These are phyloP conservation scores for Malania oleifera DNA, from an alignment of 164 flowering plant species.

Conservation along the genomic window DNA sequence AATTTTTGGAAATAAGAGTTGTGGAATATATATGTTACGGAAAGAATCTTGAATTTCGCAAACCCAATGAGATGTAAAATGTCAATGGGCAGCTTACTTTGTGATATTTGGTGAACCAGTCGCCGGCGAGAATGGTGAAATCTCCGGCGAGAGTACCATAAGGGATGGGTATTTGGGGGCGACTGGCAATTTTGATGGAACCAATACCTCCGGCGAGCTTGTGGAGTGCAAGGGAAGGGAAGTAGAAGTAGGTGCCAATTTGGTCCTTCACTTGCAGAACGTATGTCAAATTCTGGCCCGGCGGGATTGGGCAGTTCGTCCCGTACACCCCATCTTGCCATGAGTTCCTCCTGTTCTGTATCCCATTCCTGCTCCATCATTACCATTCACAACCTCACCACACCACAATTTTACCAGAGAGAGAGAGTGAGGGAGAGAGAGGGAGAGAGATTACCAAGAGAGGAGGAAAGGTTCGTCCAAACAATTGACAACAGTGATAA, in stretches of 20 bases:
- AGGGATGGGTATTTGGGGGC: conserved; percentile 53
- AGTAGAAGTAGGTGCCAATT: conserved; percentile 58
- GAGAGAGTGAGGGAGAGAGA: too few relatives aligned
- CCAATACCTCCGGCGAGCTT: conserved; percentile 64
- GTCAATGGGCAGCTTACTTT: conserved; percentile 36
- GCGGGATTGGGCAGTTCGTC: conserved; percentile 63
- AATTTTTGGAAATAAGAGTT: too few relatives aligned
- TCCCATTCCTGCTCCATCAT: conserved; percentile 46
- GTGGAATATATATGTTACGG: too few relatives aligned
- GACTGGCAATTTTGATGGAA: conserved; percentile 38
- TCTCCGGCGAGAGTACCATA: conserved; percentile 52
- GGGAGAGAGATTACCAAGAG: conserved; percentile 29
- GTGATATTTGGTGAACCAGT: conserved; percentile 56
- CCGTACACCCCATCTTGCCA: conserved; percentile 69
- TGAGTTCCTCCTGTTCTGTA: conserved; percentile 58
- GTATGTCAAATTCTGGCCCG: conserved; percentile 54
- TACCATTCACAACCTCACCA: too few relatives aligned
- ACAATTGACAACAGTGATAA: conserved; percentile 40
- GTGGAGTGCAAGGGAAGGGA: conserved; percentile 56
- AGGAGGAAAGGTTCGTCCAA: conserved; percentile 48
- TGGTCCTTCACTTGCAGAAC: conserved; percentile 61
- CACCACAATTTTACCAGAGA: too few relatives aligned
- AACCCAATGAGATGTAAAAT: too few relatives aligned
- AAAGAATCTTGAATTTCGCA: too few relatives aligned
- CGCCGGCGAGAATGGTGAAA: conserved; percentile 46